Evolutionary conservation across 2,329 filamentous ascomycete genomes (phyloP).

Genomic region (Cladosporium sp.): DNA sequence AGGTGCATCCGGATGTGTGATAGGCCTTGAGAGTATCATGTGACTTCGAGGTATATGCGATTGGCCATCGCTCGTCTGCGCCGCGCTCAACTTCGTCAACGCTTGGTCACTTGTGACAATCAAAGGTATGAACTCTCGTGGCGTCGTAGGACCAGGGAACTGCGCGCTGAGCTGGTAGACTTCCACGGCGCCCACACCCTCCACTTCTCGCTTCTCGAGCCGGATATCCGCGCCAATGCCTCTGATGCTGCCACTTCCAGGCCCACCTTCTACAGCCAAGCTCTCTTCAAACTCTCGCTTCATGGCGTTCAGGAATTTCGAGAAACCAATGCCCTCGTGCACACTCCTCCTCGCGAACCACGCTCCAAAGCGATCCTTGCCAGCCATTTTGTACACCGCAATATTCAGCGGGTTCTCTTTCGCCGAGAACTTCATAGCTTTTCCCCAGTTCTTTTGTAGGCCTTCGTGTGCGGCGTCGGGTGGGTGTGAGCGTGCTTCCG

Average conservation of each 20-base stretch:
- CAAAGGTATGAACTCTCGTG: slow-evolving; percentile 83
- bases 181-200: slow-evolving; percentile 63
- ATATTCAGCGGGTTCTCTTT: slow-evolving; percentile 76
- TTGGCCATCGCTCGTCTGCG: slow-evolving; percentile 32
- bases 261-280: slow-evolving; percentile 67
- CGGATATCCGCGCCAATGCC: slow-evolving; percentile 80
- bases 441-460: slow-evolving; percentile 81
- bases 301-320: slow-evolving; percentile 74
- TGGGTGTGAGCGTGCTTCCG: slow-evolving; percentile 51
- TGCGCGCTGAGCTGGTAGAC: slow-evolving; percentile 86
- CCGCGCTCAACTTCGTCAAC: slow-evolving; percentile 48
- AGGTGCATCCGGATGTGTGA: slow-evolving; percentile 71
- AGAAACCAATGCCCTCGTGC: slow-evolving; percentile 75
- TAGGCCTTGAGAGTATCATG: slow-evolving; percentile 85
- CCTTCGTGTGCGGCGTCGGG: slow-evolving; percentile 55
- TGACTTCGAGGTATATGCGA: slow-evolving; percentile 63
- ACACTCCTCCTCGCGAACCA: slow-evolving; percentile 89
- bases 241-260: slow-evolving; percentile 73
- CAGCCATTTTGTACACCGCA: slow-evolving; percentile 73
- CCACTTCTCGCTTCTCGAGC: slow-evolving; percentile 63
- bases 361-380: slow-evolving; percentile 77
- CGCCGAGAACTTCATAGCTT: slow-evolving; percentile 71
- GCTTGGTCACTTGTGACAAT: slow-evolving; percentile 65
- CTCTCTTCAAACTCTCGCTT: slow-evolving; percentile 78
- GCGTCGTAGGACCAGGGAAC: slow-evolving; percentile 84